Base-by-base conservation (phyloP, 257 asterid species). In the Voacanga thouarsii region DNA sequence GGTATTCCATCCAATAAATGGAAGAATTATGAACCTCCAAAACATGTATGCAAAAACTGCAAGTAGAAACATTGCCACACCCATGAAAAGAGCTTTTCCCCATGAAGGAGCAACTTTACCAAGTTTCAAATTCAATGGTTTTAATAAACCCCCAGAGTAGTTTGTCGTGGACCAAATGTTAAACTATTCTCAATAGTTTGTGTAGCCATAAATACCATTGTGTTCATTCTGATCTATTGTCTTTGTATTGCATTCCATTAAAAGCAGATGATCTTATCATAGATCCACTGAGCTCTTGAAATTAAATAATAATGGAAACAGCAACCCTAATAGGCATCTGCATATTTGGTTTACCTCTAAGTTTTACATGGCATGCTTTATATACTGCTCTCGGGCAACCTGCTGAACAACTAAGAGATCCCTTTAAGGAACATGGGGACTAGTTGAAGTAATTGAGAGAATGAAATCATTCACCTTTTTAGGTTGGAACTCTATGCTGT, bases 21-120 rank as follows among this genome's bases (percentile, higher is more conserved):
- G 61, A 78, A 78, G 74, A 28, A 41, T 11, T 78, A 71, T 44
- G 44, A n/a, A 72, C 72, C 65, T 72, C 78, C 75, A 68, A 19
- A 78, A 73, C 39, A 74, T 24, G 3, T 41, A 66, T n/a, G 74
- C 64, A 66, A 79, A 79, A 74, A 43, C 43, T 12, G 51, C 73
- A 79, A 55, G 73, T 78, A 41, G 47, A 60, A 75, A 24, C 21
- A 74, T 65, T 64, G 63, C 30, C 16, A 55, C 53, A 64, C 61
- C 55, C 70, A 49, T 50, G 18, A 43, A 12, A 39, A 57, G 60
- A 79, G 70, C 21, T 24, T 49, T 66, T 72, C 75, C 63, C 57
- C 39, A 26, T 21, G 3, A 6, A 0, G 28, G 68, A 61, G 21
- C 68, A 24, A 28, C 39, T 28, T 61, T 12, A 33, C 37, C 37